Conservation (phyloP, 2,329 filamentous ascomycete genomes). For the Cercospora sp. region DNA sequence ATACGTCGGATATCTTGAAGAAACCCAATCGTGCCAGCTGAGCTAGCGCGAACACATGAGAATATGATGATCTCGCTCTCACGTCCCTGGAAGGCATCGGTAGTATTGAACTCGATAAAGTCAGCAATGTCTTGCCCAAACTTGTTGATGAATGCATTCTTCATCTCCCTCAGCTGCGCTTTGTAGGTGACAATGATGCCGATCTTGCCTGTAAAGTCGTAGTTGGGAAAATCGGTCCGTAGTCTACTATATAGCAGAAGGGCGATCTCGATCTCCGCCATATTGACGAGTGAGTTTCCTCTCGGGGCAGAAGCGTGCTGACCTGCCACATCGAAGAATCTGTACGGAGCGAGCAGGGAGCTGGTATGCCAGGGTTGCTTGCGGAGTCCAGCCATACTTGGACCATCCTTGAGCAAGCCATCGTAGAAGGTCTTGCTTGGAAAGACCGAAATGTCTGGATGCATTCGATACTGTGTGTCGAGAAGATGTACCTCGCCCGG, state of each 20-base stretch:
- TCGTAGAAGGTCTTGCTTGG: constrained; percentile 94
- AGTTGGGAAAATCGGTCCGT: constrained; percentile 62
- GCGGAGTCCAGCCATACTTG: constrained; percentile 71
- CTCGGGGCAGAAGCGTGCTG: constrained; percentile 76
- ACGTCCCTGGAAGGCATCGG: constrained; percentile 94
- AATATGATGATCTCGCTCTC: constrained; percentile 99
- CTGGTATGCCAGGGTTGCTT: constrained; percentile 82
- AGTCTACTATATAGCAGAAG: constrained; percentile 82
- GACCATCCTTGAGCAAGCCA: constrained; percentile 76
- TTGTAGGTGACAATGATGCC: constrained; percentile 99
- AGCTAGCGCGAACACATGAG: constrained; percentile 90
- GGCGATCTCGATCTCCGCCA: constrained; percentile 81
- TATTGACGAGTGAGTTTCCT: constrained; percentile 87
- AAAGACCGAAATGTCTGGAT: constrained; percentile 90
- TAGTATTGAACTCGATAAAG: constrained; percentile 95
- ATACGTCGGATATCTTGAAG: constrained; percentile 97
- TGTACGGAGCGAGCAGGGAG: constrained; percentile 81
- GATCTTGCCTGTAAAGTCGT: constrained; percentile 67
- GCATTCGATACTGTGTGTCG: constrained; percentile 99
- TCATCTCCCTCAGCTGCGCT: constrained; percentile 80
- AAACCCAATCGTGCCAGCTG: constrained; percentile 96
- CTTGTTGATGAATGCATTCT: constrained; percentile 66
- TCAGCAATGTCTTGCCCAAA: constrained; percentile 76
- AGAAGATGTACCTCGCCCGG: constrained; percentile 86
- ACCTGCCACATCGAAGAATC: constrained; percentile 95